A percentile compares a stretch with the other conserved stretches of the same genome.
Evolutionary conservation across 768 basidiomycete genomes (phyloP).

Genomic region (Gautieria morchelliformis): DNA sequence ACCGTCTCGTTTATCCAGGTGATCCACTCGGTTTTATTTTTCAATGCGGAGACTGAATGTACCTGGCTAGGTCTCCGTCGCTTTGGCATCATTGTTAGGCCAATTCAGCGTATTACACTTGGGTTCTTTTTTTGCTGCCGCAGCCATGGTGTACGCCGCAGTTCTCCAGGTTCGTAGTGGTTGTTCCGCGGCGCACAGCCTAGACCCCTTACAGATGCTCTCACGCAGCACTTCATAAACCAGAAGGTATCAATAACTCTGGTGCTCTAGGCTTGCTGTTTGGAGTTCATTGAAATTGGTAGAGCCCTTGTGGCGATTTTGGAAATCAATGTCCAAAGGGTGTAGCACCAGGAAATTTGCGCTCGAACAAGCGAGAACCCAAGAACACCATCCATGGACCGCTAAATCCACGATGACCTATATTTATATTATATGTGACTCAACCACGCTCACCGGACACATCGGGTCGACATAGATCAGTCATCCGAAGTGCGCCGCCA

Average conservation of each 20-base stretch:
- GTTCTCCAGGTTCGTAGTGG: slow-evolving; percentile 22
- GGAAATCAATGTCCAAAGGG: slow-evolving; percentile 4
- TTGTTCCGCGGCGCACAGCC: not conserved
- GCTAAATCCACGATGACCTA: no score
- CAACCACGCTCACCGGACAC: no score
- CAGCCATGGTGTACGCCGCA: slow-evolving; percentile 62
- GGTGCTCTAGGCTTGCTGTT: not conserved
- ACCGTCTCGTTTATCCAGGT: slow-evolving; percentile 15
- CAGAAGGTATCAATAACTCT: not conserved
- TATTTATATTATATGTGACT: no score
- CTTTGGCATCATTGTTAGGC: slow-evolving; percentile 42
- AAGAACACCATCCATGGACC: no score
- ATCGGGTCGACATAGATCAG: no score
- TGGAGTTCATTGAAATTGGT: not conserved
- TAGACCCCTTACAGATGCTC: not conserved
- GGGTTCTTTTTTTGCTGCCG: slow-evolving; percentile 46
- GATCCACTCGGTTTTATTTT: slow-evolving; percentile 5
- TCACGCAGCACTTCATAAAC: slow-evolving; percentile 4
- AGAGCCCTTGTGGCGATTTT: slow-evolving; percentile 8
- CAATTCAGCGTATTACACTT: slow-evolving; percentile 48
- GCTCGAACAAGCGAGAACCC: no score
- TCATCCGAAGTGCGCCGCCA: no score
- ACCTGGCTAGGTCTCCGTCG: slow-evolving; percentile 29
- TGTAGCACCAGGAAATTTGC: slow-evolving; percentile 5
- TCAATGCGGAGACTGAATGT: not conserved